Evolutionary conservation across 768 basidiomycete species (phyloP), one percentile per base, ranked within the genome.

Genomic region (Mycena indigotica): DNA sequence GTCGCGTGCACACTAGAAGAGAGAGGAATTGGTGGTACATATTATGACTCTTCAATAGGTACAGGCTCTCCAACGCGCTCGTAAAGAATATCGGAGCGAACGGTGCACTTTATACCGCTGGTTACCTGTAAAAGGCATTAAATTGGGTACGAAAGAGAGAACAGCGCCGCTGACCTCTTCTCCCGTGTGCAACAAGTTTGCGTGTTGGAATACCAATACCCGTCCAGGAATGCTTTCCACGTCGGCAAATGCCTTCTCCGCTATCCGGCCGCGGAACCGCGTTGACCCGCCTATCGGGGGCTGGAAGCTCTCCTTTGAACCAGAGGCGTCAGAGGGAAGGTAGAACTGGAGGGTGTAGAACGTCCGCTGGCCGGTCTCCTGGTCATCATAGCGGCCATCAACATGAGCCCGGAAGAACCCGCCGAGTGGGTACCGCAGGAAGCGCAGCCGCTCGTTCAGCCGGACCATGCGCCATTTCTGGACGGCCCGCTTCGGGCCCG

Each of bases 381-480:
- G 45, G 30, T 49, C 26, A 15, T 49, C 49, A 28, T 50, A 46
- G 28, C 55, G 28, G 28, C 48, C 30, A 23, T 56, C 35, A 16
- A 40, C 30, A 35, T 56, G 55, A 5, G 30, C 24, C 19, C 49
- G 26, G 49, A 56, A 56, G 28, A 49, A 56, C 4, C 48, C 35
- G n/a, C 55, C 55, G n/a, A 30, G 25, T 4, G 26, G 45, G 28
- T 56, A 56, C 19, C 48, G 25, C 32, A 56, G 26, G 49, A 56
- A 56, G 13, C 55, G 25, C 12, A 56, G 19, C 12, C 55, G 45
- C 55, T 56, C 55, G 28, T 56, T 56, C 28, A 50, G 10, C 5
- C 49, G 25, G 48, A 50, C 49, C 46, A 56, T 50, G 24, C 49
- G 28, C 55, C 55, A 56, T 38, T 55, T 60, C 44, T 64, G 58